Evolutionary conservation across 805 yeast species (phyloP), one percentile per base, ranked within the genome.

Genomic region (Wickerhamiella galacta): DNA sequence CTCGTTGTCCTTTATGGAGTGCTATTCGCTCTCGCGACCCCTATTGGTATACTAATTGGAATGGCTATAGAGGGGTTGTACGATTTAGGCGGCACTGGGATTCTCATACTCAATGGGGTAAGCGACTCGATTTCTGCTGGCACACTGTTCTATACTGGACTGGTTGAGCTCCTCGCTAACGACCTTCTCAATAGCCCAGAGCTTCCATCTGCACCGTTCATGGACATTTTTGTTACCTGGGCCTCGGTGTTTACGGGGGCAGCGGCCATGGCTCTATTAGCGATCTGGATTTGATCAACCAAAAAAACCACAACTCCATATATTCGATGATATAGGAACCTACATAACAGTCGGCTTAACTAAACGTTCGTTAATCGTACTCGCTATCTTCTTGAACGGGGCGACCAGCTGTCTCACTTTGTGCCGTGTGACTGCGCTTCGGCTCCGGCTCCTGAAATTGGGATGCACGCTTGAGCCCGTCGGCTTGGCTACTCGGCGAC

Each of bases 71-170:
- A 87, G 46, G 52, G 63, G 24, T 52, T 72, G 9, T 72, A 66
- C 45, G 60, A 65, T 22, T 66, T 72, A 12, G 64, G 61, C 21
- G 66, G 72, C 2, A 55, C 63, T 36, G 58, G 55, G 1, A 69
- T 79, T 2, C 58, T 74, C 34, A 68, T 76, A 36, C 63, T 78
- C 2, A 75, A 71, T 35, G 93, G 93, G 30, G 63, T 68, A 3
- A 72, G 77, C 43, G 90, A 80, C 48, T 61, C 87, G 1, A 61
- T 80, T 30, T 75, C 87, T 19, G 65, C 87, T 0, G 93, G 93
- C 30, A 73, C 80, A 36, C 59, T 80, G 44, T 58, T 79, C 19
- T 80, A 79, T 54, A 75, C 83, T 16, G 81, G 85, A 36, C 50
- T 78, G 28, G 79, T 79, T 9, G 92, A 79, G 51, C 57, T 79